Percentiles rank a stretch among this genome's conserved stretches.
These are phyloP conservation scores for Penicillium janthinellum DNA, from an alignment of 2,329 filamentous ascomycete species.

Conservation along the genomic window DNA sequence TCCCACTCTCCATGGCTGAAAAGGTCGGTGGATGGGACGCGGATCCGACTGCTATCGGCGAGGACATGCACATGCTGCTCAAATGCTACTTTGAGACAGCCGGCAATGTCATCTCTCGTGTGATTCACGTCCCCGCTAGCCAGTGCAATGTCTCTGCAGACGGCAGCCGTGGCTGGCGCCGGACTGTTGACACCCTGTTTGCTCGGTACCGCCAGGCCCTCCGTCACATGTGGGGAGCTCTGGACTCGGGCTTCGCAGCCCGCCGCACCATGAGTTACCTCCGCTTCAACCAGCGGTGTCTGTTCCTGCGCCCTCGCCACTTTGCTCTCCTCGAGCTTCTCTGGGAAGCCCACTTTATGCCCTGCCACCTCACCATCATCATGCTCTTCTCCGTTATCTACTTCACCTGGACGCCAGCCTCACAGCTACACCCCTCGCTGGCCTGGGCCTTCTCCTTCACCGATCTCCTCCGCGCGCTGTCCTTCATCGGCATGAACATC, in stretches of 20 bases:
- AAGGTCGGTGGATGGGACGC: slow-evolving; percentile 73
- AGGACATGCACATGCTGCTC: slow-evolving; percentile 76
- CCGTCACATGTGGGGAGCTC: slow-evolving; percentile 74
- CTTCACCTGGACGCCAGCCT: slow-evolving; percentile 54
- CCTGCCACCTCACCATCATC: slow-evolving; percentile 67
- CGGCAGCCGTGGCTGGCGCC: slow-evolving; percentile 52
- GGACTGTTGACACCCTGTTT: slow-evolving; percentile 55
- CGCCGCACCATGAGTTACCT: slow-evolving; percentile 50
- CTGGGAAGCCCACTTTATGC: slow-evolving; percentile 74
- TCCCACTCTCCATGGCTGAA: slow-evolving; percentile 67
- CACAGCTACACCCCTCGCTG: slow-evolving; percentile 56
- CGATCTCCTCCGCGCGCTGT: slow-evolving; percentile 60
- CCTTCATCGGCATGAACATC: slow-evolving; percentile 64
- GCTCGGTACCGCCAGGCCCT: slow-evolving; percentile 73
- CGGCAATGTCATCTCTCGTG: slow-evolving; percentile 65
- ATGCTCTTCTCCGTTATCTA: slow-evolving; percentile 65
- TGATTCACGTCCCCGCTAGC: slow-evolving; percentile 69
- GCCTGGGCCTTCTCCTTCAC: slow-evolving; percentile 63
- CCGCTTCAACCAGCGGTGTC: slow-evolving; percentile 20
- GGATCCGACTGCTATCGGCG: slow-evolving; percentile 70
- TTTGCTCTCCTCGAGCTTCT: slow-evolving; percentile 65
- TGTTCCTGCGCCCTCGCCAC: slow-evolving; percentile 50
- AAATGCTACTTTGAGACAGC: slow-evolving; percentile 77
- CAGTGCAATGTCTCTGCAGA: slow-evolving; percentile 71
- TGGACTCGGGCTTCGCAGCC: slow-evolving; percentile 68